These are phyloP conservation scores for Suillus occidentalis DNA, from an alignment of 768 basidiomycete species.

Conservation along the genomic window DNA sequence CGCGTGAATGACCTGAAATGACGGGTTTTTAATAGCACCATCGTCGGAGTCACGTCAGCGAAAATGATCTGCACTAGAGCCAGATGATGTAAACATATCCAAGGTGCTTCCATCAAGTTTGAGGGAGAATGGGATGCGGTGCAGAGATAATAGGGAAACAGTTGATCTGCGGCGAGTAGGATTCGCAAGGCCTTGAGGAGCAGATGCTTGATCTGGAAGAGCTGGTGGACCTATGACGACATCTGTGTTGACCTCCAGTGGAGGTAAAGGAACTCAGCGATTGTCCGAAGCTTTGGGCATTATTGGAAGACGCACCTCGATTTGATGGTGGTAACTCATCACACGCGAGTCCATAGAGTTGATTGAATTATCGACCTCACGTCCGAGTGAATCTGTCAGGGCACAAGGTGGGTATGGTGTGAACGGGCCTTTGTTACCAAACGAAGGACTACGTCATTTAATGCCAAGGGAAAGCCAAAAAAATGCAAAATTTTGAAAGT, in stretches of 20 bases:
- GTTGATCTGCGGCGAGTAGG: constrained; percentile 65
- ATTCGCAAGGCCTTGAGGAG: constrained; percentile 29
- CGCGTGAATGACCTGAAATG: too few species aligned
- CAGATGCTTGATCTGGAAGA: constrained; percentile 36
- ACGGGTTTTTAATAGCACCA: too few species aligned
- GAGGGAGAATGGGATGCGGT: constrained; percentile 67
- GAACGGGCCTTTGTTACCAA: too few species aligned
- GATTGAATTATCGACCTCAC: constrained; percentile 77
- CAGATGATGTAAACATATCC: too few species aligned
- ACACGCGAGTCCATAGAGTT: constrained; percentile 74
- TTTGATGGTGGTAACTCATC: constrained; percentile 38
- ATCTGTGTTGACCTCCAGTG: constrained; percentile 19
- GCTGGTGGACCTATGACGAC: constrained; percentile 25
- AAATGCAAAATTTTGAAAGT: constrained; percentile 12
- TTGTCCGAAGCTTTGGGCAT: constrained; percentile 61
- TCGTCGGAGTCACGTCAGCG: too few species aligned
- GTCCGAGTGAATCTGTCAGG: constrained; percentile 62
- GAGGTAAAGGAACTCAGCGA: constrained; percentile 41
- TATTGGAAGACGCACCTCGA: constrained; percentile 1
- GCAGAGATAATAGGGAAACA: constrained; percentile 78
- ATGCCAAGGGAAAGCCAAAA: constrained; percentile 4
- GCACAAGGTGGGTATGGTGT: constrained; percentile 59
- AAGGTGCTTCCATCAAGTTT: constrained; percentile 43
- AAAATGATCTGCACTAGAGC: too few species aligned
- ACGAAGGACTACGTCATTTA: constrained; percentile 5